Base-by-base conservation (phyloP, 2,329 filamentous ascomycete genomes). In the Aspergillus uvarum region DNA sequence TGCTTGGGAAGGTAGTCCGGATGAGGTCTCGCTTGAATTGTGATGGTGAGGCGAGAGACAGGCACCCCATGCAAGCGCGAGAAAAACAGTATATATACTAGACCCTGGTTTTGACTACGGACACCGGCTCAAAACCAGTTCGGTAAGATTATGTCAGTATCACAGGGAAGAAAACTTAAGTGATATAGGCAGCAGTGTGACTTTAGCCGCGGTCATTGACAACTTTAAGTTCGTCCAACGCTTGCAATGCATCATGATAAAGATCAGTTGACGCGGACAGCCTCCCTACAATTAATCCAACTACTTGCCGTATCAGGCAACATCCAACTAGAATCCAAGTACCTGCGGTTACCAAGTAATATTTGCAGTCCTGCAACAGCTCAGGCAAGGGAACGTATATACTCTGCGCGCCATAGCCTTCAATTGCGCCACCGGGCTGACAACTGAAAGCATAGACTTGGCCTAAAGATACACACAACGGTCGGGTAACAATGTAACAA, bases 1-100 rank as follows among this genome's bases (percentile, higher is more conserved):
- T 59, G 51, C 48, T 10, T 72, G 70, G 69, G 54, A 69, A 11
- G 62, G 56, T 44, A 16, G 12, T 19, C 14, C 38, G 16, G 38
- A 44, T 7, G 38, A 44, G 38, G 38, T 19, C 5, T 16, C 16
- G 16, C 7, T 47, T 55, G 2, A 24, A 29, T n/a, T 38, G 35
- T 49, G 31, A 19, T 8, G 4, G 16, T 21, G 24, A 54, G 1
- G 10, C 24, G 8, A n/a, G 29, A 8, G 3, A 24, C 8, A 12
- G 16, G 52, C 8, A 19, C 14, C 16, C 26, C 7, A 7, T 29
- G 26, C 26, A 10, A 29, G 38, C 16, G 38, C 12, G 7, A 44
- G 14, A 4, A 44, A 19, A 19, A 44, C n/a, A 19, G 16, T 6
- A 44, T 19, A n/a, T n/a, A 44, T 44, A n/a, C 38, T 19, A n/a